phyloP scores from a whole-genome alignment of 2,329 filamentous ascomycete genomes.

The Scedosporium aurantiacum region DNA sequence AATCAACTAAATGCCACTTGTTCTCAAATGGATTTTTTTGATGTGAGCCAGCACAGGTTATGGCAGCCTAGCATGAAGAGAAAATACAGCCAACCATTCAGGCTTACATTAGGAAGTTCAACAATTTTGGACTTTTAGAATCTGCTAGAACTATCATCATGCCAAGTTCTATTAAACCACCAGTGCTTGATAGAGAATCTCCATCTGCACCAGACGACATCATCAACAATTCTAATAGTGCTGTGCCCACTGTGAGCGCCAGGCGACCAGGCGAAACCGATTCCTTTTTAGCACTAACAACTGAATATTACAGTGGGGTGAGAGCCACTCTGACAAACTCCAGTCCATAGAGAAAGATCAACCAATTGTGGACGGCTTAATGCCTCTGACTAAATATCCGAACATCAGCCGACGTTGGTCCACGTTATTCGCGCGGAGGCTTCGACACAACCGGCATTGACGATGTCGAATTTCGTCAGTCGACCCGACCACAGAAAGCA shows the following conservation, averaged over 20 bases:
- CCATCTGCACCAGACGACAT: too few relatives aligned
- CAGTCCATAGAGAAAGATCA: not conserved
- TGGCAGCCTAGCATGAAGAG: not conserved
- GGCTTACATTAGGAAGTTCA: not conserved
- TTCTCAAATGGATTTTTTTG: not conserved
- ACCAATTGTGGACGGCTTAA: not conserved
- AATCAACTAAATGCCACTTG: not conserved
- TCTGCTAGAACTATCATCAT: too few relatives aligned
- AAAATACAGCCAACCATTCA: not conserved
- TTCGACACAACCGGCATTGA: not conserved
- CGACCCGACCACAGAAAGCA: not conserved
- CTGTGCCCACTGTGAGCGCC: too few relatives aligned
- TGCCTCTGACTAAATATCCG: not conserved
- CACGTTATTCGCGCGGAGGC: slow-evolving; percentile 2
- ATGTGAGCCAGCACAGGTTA: too few relatives aligned
- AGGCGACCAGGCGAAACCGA: too few relatives aligned
- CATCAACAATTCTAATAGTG: too few relatives aligned
- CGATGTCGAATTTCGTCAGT: not conserved
- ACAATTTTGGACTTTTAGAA: too few relatives aligned
- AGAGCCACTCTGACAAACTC: too few relatives aligned
- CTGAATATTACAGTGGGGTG: too few relatives aligned
- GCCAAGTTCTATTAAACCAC: too few relatives aligned
- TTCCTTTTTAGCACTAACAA: too few relatives aligned
- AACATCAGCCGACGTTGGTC: slow-evolving; percentile 1
- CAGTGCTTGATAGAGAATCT: not conserved